Evolutionary conservation across 148 eudicot species (phyloP).

Genomic region (Euryodendron excelsum): DNA sequence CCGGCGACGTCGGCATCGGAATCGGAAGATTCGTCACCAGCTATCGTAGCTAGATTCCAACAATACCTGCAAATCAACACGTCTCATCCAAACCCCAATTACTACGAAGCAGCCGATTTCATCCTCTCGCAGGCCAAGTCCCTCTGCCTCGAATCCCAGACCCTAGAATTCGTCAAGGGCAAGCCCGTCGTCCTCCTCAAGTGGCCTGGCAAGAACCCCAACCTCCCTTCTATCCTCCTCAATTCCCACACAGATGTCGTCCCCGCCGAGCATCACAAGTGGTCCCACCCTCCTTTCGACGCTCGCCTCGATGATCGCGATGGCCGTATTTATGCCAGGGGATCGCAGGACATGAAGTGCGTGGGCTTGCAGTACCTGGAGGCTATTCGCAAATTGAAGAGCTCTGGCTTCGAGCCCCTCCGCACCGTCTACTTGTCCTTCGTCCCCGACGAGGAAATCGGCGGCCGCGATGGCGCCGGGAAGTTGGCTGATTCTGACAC

Average conservation of each 20-base stretch:
- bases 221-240: slow-evolving; percentile 62
- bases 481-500: slow-evolving; percentile 63
- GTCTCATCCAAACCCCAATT: slow-evolving; percentile 82
- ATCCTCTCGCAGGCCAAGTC: slow-evolving; percentile 61
- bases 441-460: slow-evolving; percentile 97
- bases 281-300: slow-evolving; percentile 67
- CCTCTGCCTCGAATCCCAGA: slow-evolving; percentile 58
- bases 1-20: too few relatives aligned
- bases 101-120: slow-evolving; percentile 60
- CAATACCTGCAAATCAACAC: slow-evolving; percentile 76
- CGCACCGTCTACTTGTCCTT: slow-evolving; percentile 84
- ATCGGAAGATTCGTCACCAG: background rate
- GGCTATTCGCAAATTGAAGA: slow-evolving; percentile 74
- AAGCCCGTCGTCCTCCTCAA: slow-evolving; percentile 76
- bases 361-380: slow-evolving; percentile 94
- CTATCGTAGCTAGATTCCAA: slow-evolving; percentile 78
- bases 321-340: slow-evolving; percentile 79
- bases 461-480: slow-evolving; percentile 91
- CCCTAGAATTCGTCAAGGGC: slow-evolving; percentile 57
- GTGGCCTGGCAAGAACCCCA: slow-evolving; percentile 69
- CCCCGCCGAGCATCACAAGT: slow-evolving; percentile 76
- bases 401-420: slow-evolving; percentile 64
- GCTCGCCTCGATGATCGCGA: slow-evolving; percentile 51
- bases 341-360: slow-evolving; percentile 98
- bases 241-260: slow-evolving; percentile 96